Conservation (phyloP, 2,329 filamentous ascomycete genomes). For the Emmonsia crescens region DNA sequence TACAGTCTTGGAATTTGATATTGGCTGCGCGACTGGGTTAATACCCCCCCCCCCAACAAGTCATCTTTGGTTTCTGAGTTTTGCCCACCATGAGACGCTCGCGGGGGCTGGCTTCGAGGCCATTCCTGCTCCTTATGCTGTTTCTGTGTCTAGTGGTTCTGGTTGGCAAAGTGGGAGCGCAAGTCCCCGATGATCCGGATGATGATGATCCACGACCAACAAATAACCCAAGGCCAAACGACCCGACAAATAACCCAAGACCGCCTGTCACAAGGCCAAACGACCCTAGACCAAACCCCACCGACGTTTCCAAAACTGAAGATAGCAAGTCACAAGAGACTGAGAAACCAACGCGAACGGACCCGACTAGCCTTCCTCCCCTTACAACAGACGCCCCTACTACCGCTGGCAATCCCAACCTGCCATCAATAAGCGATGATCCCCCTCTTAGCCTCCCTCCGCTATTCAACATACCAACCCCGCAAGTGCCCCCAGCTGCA, state of each 20-base stretch:
- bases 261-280: not conserved
- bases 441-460: slow-evolving; percentile 45
- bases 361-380: not conserved
- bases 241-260: not conserved
- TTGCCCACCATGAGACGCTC: slow-evolving; percentile 6
- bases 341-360: not conserved
- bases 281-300: not conserved
- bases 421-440: not conserved
- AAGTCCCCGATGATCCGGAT: slow-evolving; percentile 14
- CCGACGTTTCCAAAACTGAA: slow-evolving; percentile 19
- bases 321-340: not conserved
- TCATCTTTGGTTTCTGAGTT: not conserved
- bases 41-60: not conserved
- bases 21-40: not conserved
- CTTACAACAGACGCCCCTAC: not conserved
- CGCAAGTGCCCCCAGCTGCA: slow-evolving; percentile 69
- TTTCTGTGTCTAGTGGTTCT: slow-evolving; percentile 12
- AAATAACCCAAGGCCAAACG: not conserved
- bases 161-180: slow-evolving; percentile 13
- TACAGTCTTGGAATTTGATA: not conserved
- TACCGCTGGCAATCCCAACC: not conserved
- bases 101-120: slow-evolving; percentile 6
- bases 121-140: slow-evolving; percentile 12
- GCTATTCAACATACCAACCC: slow-evolving; percentile 54
- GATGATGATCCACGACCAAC: slow-evolving; percentile 4